These are phyloP conservation scores for Erysiphe pulchra DNA, from an alignment of 2,329 filamentous ascomycete genomes.

Conservation along the genomic window DNA sequence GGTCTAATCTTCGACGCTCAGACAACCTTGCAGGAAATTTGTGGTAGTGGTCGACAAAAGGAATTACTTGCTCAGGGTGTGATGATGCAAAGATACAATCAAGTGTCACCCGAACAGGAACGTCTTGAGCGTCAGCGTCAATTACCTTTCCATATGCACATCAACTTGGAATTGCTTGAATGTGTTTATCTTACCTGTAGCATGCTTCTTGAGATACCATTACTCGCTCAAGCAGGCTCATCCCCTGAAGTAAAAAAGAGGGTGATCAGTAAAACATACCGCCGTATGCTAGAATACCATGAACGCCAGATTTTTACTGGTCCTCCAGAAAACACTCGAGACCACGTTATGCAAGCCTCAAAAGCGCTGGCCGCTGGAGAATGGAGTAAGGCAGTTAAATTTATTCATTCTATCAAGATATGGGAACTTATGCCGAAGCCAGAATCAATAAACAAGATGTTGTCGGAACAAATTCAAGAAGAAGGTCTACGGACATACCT, in stretches of 20 bases:
- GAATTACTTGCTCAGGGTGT: slow-evolving; percentile 93
- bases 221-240: slow-evolving; percentile 87
- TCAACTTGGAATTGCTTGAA: slow-evolving; percentile 93
- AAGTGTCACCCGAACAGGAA: slow-evolving; percentile 94
- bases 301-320: slow-evolving; percentile 98
- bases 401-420: slow-evolving; percentile 97
- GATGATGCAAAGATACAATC: slow-evolving; percentile 90
- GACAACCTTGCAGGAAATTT: slow-evolving; percentile 93
- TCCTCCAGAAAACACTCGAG: slow-evolving; percentile 91
- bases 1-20: slow-evolving; percentile 94
- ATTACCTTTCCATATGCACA: slow-evolving; percentile 99
- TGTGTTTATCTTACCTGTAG: slow-evolving; percentile 97
- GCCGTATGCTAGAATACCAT: slow-evolving; percentile 97
- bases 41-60: slow-evolving; percentile 91
- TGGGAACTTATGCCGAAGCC: slow-evolving; percentile 93
- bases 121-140: slow-evolving; percentile 91
- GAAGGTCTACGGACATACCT: slow-evolving; percentile 95
- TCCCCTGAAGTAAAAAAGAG: slow-evolving; percentile 93
- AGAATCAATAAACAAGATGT: slow-evolving; percentile 88
- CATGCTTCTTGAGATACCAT: slow-evolving; percentile 95
- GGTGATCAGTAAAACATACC: slow-evolving; percentile 97
- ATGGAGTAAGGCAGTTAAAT: slow-evolving; percentile 88
- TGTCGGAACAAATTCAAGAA: slow-evolving; percentile 93
- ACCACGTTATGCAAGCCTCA: slow-evolving; percentile 97
- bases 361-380: slow-evolving; percentile 91